These are phyloP conservation scores for Phytophthora cryptogea DNA, from an alignment of 352 stramenopile genomes.

Conservation along the genomic window DNA sequence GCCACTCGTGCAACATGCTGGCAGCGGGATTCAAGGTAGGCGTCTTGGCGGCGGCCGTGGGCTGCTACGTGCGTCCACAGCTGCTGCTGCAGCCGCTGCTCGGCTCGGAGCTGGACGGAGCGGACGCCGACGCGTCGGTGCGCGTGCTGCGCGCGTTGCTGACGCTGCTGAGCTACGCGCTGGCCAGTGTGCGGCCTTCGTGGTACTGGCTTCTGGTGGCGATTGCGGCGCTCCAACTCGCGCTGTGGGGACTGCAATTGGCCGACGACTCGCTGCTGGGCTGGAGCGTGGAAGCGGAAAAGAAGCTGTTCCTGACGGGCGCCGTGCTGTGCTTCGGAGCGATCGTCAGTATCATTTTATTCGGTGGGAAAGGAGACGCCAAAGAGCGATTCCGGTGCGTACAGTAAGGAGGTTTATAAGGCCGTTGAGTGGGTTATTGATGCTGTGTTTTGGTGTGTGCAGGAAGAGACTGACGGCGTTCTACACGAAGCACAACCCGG, in stretches of 20 bases:
- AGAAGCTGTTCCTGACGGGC: constrained; percentile 46
- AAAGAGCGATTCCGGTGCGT: constrained; percentile 57
- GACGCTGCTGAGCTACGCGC: constrained; percentile 57
- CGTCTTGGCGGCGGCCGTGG: constrained; percentile 44
- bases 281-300: constrained; percentile 48
- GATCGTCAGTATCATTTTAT: constrained; percentile 55
- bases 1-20: constrained; percentile 17
- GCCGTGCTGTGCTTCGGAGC: constrained; percentile 50
- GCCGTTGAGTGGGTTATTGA: background rate
- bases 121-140: constrained; percentile 47
- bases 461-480: constrained; percentile 64
- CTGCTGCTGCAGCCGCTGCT: constrained; percentile 43
- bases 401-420: background rate
- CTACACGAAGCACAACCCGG: constrained; percentile 76
- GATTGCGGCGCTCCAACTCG: constrained; percentile 60
- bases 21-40: constrained; percentile 44
- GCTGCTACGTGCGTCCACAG: constrained; percentile 56
- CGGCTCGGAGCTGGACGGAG: constrained; percentile 25
- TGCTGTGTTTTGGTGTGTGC: constrained; percentile 14
- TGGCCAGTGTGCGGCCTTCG: constrained; percentile 41
- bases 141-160: constrained; percentile 63
- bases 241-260: constrained; percentile 56
- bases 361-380: constrained; percentile 38
- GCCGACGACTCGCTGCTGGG: constrained; percentile 38
- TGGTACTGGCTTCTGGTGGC: constrained; percentile 49